Evolutionary conservation across 345 rosid species (phyloP).

Genomic region (Eucalyptus virginea): DNA sequence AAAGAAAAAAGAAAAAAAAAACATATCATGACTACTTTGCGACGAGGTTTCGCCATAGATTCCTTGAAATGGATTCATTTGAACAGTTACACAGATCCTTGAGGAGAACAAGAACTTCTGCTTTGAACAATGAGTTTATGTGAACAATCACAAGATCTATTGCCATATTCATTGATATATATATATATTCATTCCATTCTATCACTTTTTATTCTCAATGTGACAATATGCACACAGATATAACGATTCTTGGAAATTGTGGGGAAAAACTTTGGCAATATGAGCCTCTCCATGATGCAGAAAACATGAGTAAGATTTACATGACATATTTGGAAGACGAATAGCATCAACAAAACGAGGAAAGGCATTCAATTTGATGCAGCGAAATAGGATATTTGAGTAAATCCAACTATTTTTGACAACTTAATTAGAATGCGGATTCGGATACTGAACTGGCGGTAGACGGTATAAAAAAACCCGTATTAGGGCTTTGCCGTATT

Average conservation of each 20-base stretch:
- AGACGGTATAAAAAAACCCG: background rate
- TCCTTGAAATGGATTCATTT: background rate
- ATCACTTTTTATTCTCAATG: no score
- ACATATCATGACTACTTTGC: background rate
- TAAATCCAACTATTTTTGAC: background rate
- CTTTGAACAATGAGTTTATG: background rate
- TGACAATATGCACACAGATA: no score
- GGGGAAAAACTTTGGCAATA: no score
- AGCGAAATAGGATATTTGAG: background rate
- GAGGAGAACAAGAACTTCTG: background rate
- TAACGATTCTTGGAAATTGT: no score
- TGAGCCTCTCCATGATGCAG: no score
- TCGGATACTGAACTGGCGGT: background rate
- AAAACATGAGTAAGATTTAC: no score
- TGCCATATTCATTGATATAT: background rate
- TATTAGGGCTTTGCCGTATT: background rate
- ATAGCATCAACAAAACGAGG: background rate
- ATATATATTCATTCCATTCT: no score
- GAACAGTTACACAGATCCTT: background rate
- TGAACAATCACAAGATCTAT: background rate
- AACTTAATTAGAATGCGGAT: background rate
- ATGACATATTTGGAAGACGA: background rate
- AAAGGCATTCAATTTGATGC: background rate
- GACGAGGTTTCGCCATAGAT: background rate
- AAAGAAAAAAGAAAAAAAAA: no score